Base-by-base conservation (phyloP, 2,329 filamentous ascomycete genomes). In the Beauveria sp. region DNA sequence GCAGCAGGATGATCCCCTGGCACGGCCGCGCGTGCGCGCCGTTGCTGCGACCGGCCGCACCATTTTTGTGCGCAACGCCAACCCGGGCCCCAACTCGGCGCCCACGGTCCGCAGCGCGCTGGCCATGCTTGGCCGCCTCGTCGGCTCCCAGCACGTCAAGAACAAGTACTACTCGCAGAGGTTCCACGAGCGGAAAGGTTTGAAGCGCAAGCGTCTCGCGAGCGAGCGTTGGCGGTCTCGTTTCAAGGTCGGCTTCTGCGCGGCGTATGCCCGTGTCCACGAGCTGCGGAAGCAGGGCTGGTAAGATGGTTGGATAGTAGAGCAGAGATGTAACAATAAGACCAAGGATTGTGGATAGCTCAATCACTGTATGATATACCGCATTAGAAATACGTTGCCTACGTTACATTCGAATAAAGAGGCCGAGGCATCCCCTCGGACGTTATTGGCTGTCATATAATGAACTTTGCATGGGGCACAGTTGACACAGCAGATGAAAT, bases 261-360 rank as follows among this genome's bases (percentile, higher is more conserved):
- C 81, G 5, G 83, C 85, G 12, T 82, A 90, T 8, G 71, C 68
- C 46, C 79, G 89, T 66, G 89, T 91, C 6, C 77, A 82, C 69
- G 82, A 89, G 71, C 78, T 96, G 76, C 88, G 84, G 67, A 83
- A 78, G 70, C 90, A 94, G 75, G 91, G 91, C 3, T 94, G 91
- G 90, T 96, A 75, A 68, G 63, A n/a, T 2, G 3, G 20, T 26
- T 26, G 16, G 7, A 4, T 28, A 46, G 34, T 16, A 62, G 40
- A 30, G 37, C 40, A 37, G 3, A n/a, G 20, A 54, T 62, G 59
- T 62, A 62, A 40, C 30, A 60, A 16, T 51, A 58, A 30, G 34
- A 48, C 20, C 22, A 26, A 43, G n/a, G 55, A 58, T 51, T 58
- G 55, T 18, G 46, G 26, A 37, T 24, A 16, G 22, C 28, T 20